These are phyloP conservation scores for Beauveria australis DNA, from an alignment of 2,329 filamentous ascomycete species.

Conservation along the genomic window DNA sequence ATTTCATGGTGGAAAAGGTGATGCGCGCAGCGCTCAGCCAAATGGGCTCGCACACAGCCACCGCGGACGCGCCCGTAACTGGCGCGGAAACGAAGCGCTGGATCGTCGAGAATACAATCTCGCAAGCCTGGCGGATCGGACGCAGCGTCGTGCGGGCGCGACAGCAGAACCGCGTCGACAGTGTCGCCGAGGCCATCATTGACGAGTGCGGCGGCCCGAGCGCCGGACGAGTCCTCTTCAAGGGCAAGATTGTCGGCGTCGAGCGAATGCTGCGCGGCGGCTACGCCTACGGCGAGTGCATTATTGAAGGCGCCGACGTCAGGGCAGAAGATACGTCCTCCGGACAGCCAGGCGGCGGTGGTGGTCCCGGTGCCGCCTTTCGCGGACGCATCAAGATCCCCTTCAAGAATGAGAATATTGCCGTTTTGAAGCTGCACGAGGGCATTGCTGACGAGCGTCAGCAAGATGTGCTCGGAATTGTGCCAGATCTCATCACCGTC, in stretches of 20 bases:
- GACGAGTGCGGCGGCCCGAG: conserved; percentile 46
- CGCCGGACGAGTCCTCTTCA: conserved; percentile 49
- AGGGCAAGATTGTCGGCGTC: conserved; percentile 56
- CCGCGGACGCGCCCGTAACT: conserved; percentile 39
- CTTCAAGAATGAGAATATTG: conserved; percentile 69
- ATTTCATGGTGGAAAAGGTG: conserved; percentile 39
- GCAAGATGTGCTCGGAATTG: conserved; percentile 40
- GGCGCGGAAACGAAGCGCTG: conserved; percentile 41
- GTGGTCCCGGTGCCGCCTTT: conserved; percentile 21
- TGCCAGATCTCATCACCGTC: conserved; percentile 48
- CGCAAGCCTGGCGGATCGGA: conserved; percentile 51
- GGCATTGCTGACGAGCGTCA: conserved; percentile 28
- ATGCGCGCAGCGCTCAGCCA: conserved; percentile 43
- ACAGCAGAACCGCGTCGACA: conserved; percentile 39
- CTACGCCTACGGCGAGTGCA: conserved; percentile 51
- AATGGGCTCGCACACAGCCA: conserved; percentile 46
- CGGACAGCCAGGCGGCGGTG: not conserved
- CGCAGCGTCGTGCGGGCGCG: conserved; percentile 47
- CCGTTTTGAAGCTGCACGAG: conserved; percentile 35
- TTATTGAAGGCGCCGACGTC: conserved; percentile 41
- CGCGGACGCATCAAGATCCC: conserved; percentile 51
- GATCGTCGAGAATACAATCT: conserved; percentile 44
- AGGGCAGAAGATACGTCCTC: conserved; percentile 20
- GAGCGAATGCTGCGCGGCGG: conserved; percentile 48
- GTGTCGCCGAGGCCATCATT: conserved; percentile 50